Conservation (phyloP, 805 yeast species). For the Wickerhamiella sorbophila region DNA sequence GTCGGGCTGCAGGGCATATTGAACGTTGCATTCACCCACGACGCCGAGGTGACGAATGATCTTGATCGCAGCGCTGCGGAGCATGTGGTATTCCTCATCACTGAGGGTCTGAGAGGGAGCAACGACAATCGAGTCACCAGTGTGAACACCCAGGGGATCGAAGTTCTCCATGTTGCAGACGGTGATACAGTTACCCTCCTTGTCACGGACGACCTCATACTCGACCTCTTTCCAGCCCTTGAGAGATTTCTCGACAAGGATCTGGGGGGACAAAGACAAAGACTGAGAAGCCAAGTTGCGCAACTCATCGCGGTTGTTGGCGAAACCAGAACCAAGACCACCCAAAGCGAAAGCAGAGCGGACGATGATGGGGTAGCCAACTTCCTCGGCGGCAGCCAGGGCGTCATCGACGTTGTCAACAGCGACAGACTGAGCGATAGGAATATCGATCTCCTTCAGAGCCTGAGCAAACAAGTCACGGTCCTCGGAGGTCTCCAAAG, state of each 20-base stretch:
- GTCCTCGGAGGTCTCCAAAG: slow-evolving; percentile 93
- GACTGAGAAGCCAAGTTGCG: slow-evolving; percentile 82
- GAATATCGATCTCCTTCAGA: slow-evolving; percentile 84
- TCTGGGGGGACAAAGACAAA: slow-evolving; percentile 82
- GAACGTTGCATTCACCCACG: slow-evolving; percentile 98
- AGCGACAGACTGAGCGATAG: slow-evolving; percentile 94
- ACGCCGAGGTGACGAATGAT: slow-evolving; percentile 96
- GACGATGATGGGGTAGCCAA: slow-evolving; percentile 93
- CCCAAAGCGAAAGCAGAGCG: slow-evolving; percentile 96
- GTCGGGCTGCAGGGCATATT: slow-evolving; percentile 91
- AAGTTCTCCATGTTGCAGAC: slow-evolving; percentile 99
- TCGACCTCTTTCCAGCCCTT: slow-evolving; percentile 99
- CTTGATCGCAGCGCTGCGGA: slow-evolving; percentile 93
- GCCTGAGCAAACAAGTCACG: slow-evolving; percentile 94
- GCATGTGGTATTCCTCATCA: slow-evolving; percentile 96
- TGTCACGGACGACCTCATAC: slow-evolving; percentile 95
- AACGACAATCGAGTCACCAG: slow-evolving; percentile 97
- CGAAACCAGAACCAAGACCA: slow-evolving; percentile 96
- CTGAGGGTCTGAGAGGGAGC: slow-evolving; percentile 97
- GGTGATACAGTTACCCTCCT: slow-evolving; percentile 92
- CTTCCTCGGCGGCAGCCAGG: slow-evolving; percentile 67
- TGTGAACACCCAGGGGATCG: slow-evolving; percentile 95
- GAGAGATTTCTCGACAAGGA: slow-evolving; percentile 87
- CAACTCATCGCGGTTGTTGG: slow-evolving; percentile 67
- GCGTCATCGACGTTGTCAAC: slow-evolving; percentile 91